phyloP scores from a whole-genome alignment of 106 monocot species.

The Allium cepa region DNA sequence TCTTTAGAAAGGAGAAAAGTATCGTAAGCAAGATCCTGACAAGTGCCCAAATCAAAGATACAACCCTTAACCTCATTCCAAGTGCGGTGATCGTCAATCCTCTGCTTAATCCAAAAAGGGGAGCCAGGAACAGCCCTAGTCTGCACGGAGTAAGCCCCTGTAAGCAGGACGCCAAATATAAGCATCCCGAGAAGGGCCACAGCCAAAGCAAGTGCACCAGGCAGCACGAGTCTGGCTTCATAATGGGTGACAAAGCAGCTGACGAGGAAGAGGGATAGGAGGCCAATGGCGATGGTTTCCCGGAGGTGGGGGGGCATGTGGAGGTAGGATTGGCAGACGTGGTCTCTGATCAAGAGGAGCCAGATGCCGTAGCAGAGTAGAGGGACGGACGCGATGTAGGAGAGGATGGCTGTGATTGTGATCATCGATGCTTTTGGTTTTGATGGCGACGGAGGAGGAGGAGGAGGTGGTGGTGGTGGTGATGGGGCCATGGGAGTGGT shows the following conservation, averaged over 20 bases:
- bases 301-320: conserved; percentile 1
- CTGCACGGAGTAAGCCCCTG: conserved; percentile 1
- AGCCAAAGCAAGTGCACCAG: not conserved
- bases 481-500: not conserved
- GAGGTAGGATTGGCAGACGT: conserved; percentile 1
- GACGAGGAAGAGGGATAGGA: not conserved
- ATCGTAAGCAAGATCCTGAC: not conserved
- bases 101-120: not conserved
- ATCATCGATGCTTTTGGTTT: too few relatives aligned
- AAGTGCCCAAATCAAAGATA: not conserved
- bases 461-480: not conserved
- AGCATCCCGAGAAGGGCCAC: not conserved
- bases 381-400: conserved; percentile 5
- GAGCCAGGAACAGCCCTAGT: not conserved
- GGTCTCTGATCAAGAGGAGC: conserved; percentile 4
- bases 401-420: not conserved
- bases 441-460: not conserved
- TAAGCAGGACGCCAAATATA: not conserved
- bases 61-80: not conserved
- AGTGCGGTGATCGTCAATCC: not conserved
- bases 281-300: not conserved
- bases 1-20: not conserved
- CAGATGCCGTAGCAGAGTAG: conserved; percentile 10
- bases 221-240: not conserved
- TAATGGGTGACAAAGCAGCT: conserved; percentile 7